Percentiles rank a stretch among this genome's conserved stretches.
These are phyloP conservation scores for Fusarium newnesense DNA, from an alignment of 2,329 filamentous ascomycete genomes.

Conservation along the genomic window DNA sequence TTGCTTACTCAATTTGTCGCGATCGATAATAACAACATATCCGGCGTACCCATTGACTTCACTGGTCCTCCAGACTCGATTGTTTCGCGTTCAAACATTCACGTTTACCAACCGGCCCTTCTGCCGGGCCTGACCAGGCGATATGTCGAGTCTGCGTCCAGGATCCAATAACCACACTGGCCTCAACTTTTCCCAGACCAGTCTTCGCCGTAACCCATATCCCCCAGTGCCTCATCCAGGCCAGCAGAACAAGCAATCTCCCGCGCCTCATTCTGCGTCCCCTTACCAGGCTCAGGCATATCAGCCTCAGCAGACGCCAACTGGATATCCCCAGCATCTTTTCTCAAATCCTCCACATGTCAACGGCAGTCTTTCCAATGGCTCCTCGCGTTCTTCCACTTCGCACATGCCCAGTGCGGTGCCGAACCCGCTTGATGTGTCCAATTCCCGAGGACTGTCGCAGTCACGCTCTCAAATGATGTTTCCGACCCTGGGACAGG, in stretches of 20 bases:
- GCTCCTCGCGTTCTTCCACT: conserved; percentile 57
- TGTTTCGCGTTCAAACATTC: conserved; percentile 21
- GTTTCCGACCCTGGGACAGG: conserved; percentile 52
- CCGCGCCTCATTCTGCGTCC: conserved; percentile 64
- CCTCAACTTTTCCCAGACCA: conserved; percentile 63
- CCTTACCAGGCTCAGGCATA: conserved; percentile 66
- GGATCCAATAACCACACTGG: conserved; percentile 64
- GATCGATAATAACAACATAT: conserved; percentile 24
- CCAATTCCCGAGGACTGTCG: conserved; percentile 56
- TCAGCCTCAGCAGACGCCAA: conserved; percentile 61
- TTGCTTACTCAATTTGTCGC: conserved; percentile 18
- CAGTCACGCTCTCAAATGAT: conserved; percentile 58
- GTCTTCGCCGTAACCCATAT: conserved; percentile 59
- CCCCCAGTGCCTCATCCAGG: conserved; percentile 58
- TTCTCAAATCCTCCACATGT: conserved; percentile 60
- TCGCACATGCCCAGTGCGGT: conserved; percentile 61
- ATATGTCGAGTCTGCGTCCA: conserved; percentile 62
- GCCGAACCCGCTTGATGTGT: conserved; percentile 58
- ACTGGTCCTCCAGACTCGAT: conserved; percentile 7
- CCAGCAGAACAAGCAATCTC: conserved; percentile 65
- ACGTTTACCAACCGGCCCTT: conserved; percentile 32
- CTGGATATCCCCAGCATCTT: conserved; percentile 63
- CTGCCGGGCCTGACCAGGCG: conserved; percentile 41
- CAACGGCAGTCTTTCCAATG: conserved; percentile 59
- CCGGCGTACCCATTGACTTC: conserved; percentile 11